Conservation (phyloP, 2,329 filamentous ascomycete genomes). For the Pseudogymnoascus sp. region DNA sequence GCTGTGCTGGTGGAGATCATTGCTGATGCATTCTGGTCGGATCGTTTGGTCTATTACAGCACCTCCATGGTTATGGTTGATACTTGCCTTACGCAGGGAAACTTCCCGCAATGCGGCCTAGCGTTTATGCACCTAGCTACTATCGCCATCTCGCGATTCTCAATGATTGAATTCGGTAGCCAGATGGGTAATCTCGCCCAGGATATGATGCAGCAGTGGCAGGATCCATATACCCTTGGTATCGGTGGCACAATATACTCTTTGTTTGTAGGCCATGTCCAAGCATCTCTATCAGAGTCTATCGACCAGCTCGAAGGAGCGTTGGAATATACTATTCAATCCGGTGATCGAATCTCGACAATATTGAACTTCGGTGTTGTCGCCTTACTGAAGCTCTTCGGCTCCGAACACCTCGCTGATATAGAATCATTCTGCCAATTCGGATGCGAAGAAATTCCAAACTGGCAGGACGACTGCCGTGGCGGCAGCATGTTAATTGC, state of each 20-base stretch:
- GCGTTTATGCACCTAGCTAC: conserved; percentile 62
- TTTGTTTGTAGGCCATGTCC: conserved; percentile 63
- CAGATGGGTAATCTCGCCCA: conserved; percentile 58
- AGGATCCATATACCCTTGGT: conserved; percentile 59
- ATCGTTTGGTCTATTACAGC: conserved; percentile 66
- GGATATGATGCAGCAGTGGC: conserved; percentile 55
- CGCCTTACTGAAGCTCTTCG: conserved; percentile 61
- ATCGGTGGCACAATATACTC: conserved; percentile 63
- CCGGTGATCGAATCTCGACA: conserved; percentile 65
- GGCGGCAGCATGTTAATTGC: conserved; percentile 64
- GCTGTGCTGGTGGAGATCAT: conserved; percentile 65
- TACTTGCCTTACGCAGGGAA: conserved; percentile 55
- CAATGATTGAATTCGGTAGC: conserved; percentile 60
- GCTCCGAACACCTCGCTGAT: conserved; percentile 61
- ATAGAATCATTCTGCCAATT: conserved; percentile 65
- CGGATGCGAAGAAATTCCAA: conserved; percentile 64
- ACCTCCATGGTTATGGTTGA: conserved; percentile 60
- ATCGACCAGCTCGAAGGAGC: conserved; percentile 56
- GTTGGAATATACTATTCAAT: conserved; percentile 57
- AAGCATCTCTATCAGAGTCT: conserved; percentile 52
- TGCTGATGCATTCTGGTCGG: conserved; percentile 66
- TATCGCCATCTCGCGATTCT: conserved; percentile 62
- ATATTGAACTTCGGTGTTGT: conserved; percentile 65
- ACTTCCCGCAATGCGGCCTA: conserved; percentile 63
- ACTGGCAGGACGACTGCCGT: conserved; percentile 64